Evolutionary conservation across 352 stramenopile species (phyloP).

Genomic region (Globisporangium acanthophoron): DNA sequence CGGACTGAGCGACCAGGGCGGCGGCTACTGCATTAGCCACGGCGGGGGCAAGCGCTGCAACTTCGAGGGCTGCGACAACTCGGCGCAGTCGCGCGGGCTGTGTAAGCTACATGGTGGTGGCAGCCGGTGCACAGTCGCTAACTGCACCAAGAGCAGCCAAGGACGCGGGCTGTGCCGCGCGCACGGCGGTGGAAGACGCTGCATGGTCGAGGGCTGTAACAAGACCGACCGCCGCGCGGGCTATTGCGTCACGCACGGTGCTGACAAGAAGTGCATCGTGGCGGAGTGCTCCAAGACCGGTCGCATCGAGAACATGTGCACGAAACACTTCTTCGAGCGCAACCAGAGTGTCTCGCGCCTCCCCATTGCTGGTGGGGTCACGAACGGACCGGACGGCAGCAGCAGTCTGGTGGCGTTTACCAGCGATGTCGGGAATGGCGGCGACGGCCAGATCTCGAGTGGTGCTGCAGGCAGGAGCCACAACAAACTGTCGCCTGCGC

Average conservation of each 20-base stretch:
- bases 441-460: not conserved
- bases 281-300: slow-evolving; percentile 79
- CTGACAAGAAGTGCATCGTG: slow-evolving; percentile 78
- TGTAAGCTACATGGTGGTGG: slow-evolving; percentile 81
- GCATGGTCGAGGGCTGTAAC: slow-evolving; percentile 81
- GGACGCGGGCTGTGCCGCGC: slow-evolving; percentile 76
- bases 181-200: slow-evolving; percentile 76
- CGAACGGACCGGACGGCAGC: not conserved
- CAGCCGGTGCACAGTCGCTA: slow-evolving; percentile 69
- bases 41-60: slow-evolving; percentile 79
- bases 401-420: not conserved
- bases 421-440: not conserved
- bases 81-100: slow-evolving; percentile 69
- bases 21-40: slow-evolving; percentile 80
- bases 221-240: slow-evolving; percentile 76
- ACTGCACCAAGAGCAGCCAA: slow-evolving; percentile 86
- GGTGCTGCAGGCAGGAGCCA: not conserved
- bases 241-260: slow-evolving; percentile 78
- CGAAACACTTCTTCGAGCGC: slow-evolving; percentile 82
- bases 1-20: slow-evolving; percentile 69
- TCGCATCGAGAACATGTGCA: slow-evolving; percentile 78
- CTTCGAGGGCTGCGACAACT: slow-evolving; percentile 73
- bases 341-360: slow-evolving; percentile 23
- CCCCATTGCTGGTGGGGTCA: not conserved
- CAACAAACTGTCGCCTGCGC: not conserved